Conservation (phyloP, 306 rosid species). For the apple (Malus domestica) region DNA sequence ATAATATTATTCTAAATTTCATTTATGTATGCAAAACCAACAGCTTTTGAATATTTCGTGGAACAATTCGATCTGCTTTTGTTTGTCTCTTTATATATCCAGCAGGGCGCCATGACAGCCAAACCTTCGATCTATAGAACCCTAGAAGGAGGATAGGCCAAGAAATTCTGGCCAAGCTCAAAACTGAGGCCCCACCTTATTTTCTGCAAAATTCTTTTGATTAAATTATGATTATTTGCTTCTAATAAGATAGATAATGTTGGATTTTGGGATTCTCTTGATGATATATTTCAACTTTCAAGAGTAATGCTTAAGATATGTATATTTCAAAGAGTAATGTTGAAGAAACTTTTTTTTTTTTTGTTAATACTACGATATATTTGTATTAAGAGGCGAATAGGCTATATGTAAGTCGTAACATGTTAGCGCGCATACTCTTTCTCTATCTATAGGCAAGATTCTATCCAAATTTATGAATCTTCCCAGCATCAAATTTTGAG, state of each 20-base stretch:
- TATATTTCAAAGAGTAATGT: too few species aligned
- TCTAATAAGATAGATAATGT: neutral
- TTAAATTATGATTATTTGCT: neutral
- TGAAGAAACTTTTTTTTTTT: too few species aligned
- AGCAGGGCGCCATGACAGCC: neutral
- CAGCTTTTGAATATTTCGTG: neutral
- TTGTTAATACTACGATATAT: neutral
- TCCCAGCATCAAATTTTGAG: too few species aligned
- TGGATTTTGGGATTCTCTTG: neutral
- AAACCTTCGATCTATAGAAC: neutral
- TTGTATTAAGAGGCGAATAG: neutral
- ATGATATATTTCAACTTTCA: neutral
- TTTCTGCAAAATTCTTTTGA: neutral
- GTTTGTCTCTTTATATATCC: neutral
- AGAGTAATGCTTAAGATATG: too few species aligned
- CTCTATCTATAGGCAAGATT: too few species aligned
- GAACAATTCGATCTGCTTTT: neutral
- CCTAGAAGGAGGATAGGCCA: neutral
- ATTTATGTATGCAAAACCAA: neutral
- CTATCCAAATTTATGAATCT: too few species aligned
- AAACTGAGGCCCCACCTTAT: neutral
- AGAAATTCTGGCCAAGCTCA: constrained; percentile 5
- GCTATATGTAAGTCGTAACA: too few species aligned
- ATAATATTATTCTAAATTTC: neutral
- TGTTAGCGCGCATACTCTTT: too few species aligned